Evolutionary conservation across 1,284 basidiomycete genomes (phyloP).

Genomic region (Cutaneotrichosporon cavernicola): DNA sequence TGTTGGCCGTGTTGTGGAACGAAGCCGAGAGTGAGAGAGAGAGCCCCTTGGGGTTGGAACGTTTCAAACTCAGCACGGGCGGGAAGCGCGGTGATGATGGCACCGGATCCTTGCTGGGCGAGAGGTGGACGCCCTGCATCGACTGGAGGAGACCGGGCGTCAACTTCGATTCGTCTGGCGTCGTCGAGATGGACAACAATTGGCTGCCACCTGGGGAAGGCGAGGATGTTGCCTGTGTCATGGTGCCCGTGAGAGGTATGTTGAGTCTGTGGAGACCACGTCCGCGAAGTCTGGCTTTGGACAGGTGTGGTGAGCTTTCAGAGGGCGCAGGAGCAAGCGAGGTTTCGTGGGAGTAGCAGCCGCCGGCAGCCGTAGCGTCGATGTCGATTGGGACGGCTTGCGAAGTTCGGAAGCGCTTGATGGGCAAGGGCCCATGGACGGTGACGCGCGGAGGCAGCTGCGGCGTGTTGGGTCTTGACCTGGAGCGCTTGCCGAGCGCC

Average conservation of each 20-base stretch:
- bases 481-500: constrained; percentile 7
- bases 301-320: neutral
- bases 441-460: neutral
- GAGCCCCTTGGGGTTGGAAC: constrained; percentile 43
- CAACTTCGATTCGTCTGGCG: neutral
- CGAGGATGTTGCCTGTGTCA: neutral
- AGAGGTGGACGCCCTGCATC: constrained; percentile 21
- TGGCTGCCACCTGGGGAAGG: neutral
- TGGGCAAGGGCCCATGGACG: constrained; percentile 5
- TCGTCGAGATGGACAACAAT: neutral
- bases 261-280: neutral
- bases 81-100: constrained; percentile 17
- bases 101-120: constrained; percentile 12
- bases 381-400: neutral
- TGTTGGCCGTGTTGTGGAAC: constrained; percentile 24
- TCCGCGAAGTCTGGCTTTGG: constrained; percentile 2
- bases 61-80: constrained; percentile 32
- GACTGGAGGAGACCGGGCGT: constrained; percentile 17
- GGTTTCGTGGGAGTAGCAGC: neutral
- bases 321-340: neutral
- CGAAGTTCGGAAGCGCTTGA: constrained; percentile 5
- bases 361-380: neutral
- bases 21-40: constrained; percentile 36
- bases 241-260: constrained; percentile 1
- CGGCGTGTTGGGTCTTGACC: neutral